Base-by-base conservation (phyloP, 345 rosid species). In the Brassica rapa region DNA sequence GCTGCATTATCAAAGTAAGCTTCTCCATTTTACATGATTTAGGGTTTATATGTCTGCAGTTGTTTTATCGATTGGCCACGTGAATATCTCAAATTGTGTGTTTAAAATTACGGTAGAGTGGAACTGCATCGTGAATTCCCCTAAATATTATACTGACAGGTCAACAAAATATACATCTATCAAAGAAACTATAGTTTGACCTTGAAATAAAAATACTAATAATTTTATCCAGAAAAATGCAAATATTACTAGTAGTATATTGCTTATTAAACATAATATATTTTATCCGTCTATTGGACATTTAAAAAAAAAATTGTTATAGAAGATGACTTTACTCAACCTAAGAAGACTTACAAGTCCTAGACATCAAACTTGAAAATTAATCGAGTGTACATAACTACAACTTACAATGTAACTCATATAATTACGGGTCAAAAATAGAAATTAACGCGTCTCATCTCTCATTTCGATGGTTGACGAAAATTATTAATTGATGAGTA, bases 141-240 rank as follows among this genome's bases (percentile, higher is more conserved):
- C 6, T 5, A 15, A 49, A 49, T 53, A 53, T 53, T 23, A n/a
- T 35, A 63, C 5, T 49, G 32, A 8, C 39, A 16, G n/a, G 30
- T 67, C 57, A 74, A 74, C 29, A 8, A 19, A 30, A 46, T 41
- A 39, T 49, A 32, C 70, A 69, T 9, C 63, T 19, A 19, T 27
- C 19, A 41, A 61, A 43, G 68, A 15, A 64, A 30, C 7, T 3
- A 51, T 3, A 29, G 49, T 12, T 23, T 39, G n/a, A n/a, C 70
- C 51, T 57, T 9, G 62, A 21, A 57, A 3, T 25, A 21, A 21
- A 21, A 21, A 55, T 25, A 61, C 35, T 12, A 61, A 5, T 5
- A 12, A 27, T 25, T 11, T 11, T 61, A 56, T 56, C 27, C 27
- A 19, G 10, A 21, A 21, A 27, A 51, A 51, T 51, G 5, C 56